These are phyloP conservation scores for Pseudoturritis turrita DNA, from an alignment of 345 rosid species.

Conservation along the genomic window DNA sequence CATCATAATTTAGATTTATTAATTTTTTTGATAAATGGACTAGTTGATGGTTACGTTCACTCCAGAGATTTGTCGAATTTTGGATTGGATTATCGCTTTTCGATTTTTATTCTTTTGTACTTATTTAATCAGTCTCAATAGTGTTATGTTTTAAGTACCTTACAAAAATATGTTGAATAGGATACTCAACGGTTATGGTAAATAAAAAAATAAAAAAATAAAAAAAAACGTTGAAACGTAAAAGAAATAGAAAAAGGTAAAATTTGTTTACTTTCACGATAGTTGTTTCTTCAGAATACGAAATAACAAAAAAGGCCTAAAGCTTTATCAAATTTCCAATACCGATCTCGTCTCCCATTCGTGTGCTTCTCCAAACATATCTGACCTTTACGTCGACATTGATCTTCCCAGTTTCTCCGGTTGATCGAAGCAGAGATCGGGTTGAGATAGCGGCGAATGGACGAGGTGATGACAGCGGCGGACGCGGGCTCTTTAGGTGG, in stretches of 20 bases:
- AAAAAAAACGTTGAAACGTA: neutral
- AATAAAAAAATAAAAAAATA: no score
- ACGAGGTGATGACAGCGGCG: constrained; percentile 59
- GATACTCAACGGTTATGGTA: no score
- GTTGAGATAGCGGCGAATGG: constrained; percentile 31
- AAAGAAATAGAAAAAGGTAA: neutral
- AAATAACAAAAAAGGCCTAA: neutral
- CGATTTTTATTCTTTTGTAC: no score
- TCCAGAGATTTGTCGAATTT: no score
- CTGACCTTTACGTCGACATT: neutral
- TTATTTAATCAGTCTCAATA: no score
- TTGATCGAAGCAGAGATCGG: neutral
- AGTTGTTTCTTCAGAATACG: neutral
- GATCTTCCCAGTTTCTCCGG: neutral
- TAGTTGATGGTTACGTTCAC: no score
- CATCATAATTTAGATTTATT: no score
- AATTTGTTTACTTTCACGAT: neutral
- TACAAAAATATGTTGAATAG: no score
- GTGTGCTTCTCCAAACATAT: neutral
- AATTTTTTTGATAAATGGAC: no score
- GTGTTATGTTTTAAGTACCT: no score
- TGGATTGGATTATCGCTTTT: no score
- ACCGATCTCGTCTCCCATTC: neutral
- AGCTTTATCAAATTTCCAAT: neutral
- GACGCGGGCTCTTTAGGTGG: constrained; percentile 38